Percentiles rank a stretch among this genome's conserved stretches.
phyloP scores from a whole-genome alignment of 495 filamentous ascomycete genomes.

The Aspergillus panamensis region DNA sequence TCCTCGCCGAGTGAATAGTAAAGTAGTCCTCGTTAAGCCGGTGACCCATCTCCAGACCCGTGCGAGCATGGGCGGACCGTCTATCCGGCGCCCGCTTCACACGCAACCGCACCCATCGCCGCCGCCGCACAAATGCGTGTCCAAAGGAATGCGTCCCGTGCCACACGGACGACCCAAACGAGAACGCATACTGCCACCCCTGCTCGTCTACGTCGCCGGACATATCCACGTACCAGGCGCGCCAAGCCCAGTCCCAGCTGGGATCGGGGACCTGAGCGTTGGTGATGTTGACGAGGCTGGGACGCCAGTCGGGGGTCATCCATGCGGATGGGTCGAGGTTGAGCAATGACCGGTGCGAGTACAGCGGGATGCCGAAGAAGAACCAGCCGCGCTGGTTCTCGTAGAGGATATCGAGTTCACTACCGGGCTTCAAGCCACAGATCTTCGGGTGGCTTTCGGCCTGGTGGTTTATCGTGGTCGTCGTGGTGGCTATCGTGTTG shows the following conservation, averaged over 20 bases:
- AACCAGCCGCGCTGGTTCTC: conserved; percentile 90
- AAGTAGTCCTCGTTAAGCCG: conserved; percentile 84
- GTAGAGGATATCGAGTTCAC: conserved; percentile 83
- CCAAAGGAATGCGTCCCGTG: conserved; percentile 89
- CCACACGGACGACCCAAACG: conserved; percentile 80
- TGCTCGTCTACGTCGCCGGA: conserved; percentile 84
- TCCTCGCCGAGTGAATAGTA: conserved; percentile 57
- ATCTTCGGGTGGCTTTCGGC: conserved; percentile 9
- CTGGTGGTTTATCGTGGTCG: conserved; percentile 8
- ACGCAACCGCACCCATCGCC: conserved; percentile 86
- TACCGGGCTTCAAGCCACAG: conserved; percentile 21
- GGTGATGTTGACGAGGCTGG: conserved; percentile 78
- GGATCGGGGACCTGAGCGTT: conserved; percentile 94
- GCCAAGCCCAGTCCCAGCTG: conserved; percentile 95
- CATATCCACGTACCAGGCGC: conserved; percentile 90
- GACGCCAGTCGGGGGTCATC: conserved; percentile 69
- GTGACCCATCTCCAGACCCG: conserved; percentile 49
- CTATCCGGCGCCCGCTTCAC: conserved; percentile 48
- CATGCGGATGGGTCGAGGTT: conserved; percentile 83
- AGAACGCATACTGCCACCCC: conserved; percentile 94
- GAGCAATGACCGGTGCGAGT: conserved; percentile 79
- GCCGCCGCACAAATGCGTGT: conserved; percentile 83
- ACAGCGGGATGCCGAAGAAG: conserved; percentile 83
- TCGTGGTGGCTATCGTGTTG: conserved; percentile 9
- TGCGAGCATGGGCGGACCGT: conserved; percentile 21